These are phyloP conservation scores for Aspergillus fumigatiaffinis DNA, from an alignment of 2,329 filamentous ascomycete genomes.

Conservation along the genomic window DNA sequence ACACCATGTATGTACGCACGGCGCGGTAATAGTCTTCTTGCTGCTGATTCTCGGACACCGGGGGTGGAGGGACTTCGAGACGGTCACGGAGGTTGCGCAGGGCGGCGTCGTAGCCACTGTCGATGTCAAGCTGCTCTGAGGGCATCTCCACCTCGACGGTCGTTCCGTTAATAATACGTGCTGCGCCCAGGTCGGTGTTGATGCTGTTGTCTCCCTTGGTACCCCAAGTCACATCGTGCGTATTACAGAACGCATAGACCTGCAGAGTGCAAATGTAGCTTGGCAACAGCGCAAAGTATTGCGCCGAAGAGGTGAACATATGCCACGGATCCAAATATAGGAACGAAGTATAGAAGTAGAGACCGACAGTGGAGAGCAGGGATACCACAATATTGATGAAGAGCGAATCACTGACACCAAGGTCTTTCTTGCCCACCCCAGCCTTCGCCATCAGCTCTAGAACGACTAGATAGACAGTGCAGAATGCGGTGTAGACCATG, in stretches of 20 bases:
- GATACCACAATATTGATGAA: slow-evolving; percentile 95
- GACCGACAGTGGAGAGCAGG: slow-evolving; percentile 78
- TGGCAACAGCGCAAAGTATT: slow-evolving; percentile 91
- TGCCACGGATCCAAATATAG: slow-evolving; percentile 98
- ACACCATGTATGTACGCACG: slow-evolving; percentile 96
- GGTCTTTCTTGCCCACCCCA: slow-evolving; percentile 34
- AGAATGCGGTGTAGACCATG: slow-evolving; percentile 94
- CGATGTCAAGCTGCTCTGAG: slow-evolving; percentile 94
- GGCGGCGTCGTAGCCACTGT: slow-evolving; percentile 94
- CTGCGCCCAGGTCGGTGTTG: slow-evolving; percentile 85
- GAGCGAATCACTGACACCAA: slow-evolving; percentile 74
- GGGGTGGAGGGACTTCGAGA: slow-evolving; percentile 67
- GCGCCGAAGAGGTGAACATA: slow-evolving; percentile 86
- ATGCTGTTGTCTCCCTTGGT: slow-evolving; percentile 98
- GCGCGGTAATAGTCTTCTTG: slow-evolving; percentile 99
- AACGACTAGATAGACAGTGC: slow-evolving; percentile 81
- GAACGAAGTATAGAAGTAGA: slow-evolving; percentile 96
- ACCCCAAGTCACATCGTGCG: slow-evolving; percentile 97
- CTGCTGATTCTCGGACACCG: slow-evolving; percentile 69
- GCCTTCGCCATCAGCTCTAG: slow-evolving; percentile 63
- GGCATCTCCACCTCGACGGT: slow-evolving; percentile 97
- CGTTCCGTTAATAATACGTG: slow-evolving; percentile 68
- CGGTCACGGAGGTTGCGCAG: slow-evolving; percentile 92
- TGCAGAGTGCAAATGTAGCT: slow-evolving; percentile 96
- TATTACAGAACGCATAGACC: slow-evolving; percentile 98